Conservation (phyloP, 768 basidiomycete species). For the Lactifluus pinguis region DNA sequence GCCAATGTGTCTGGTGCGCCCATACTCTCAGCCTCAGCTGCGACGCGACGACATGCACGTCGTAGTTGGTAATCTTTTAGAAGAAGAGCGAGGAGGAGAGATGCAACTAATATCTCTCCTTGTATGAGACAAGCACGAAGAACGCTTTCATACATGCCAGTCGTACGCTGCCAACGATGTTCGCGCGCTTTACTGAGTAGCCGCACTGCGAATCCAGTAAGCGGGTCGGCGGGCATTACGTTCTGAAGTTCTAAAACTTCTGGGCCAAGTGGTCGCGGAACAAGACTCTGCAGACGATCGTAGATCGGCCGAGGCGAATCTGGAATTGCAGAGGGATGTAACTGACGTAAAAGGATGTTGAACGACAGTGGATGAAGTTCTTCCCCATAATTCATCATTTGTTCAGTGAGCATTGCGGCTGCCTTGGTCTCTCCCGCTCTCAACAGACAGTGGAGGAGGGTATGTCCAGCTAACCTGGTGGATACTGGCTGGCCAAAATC, state of each 20-base stretch:
- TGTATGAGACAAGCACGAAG: constrained; percentile 61
- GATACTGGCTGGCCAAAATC: constrained; percentile 44
- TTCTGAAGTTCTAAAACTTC: constrained; percentile 26
- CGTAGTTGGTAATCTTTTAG: constrained; percentile 53
- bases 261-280: constrained; percentile 11
- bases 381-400: constrained; percentile 48
- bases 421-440: constrained; percentile 39
- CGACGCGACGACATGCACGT: constrained; percentile 19
- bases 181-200: constrained; percentile 46
- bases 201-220: constrained; percentile 42
- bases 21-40: constrained; percentile 22
- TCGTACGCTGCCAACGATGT: constrained; percentile 45
- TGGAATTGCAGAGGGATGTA: constrained; percentile 16
- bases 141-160: constrained; percentile 51
- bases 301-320: neutral
- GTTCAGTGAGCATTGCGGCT: constrained; percentile 40
- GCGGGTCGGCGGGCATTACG: constrained; percentile 30
- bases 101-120: constrained; percentile 71
- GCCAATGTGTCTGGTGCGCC: constrained; percentile 18
- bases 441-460: constrained; percentile 55
- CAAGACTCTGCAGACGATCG: neutral
- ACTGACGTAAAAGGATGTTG: constrained; percentile 32
- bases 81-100: constrained; percentile 56
- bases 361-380: constrained; percentile 42
- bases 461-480: constrained; percentile 52